Conservation (phyloP, 768 basidiomycete genomes). For the Rhodotorula kratochvilovae region DNA sequence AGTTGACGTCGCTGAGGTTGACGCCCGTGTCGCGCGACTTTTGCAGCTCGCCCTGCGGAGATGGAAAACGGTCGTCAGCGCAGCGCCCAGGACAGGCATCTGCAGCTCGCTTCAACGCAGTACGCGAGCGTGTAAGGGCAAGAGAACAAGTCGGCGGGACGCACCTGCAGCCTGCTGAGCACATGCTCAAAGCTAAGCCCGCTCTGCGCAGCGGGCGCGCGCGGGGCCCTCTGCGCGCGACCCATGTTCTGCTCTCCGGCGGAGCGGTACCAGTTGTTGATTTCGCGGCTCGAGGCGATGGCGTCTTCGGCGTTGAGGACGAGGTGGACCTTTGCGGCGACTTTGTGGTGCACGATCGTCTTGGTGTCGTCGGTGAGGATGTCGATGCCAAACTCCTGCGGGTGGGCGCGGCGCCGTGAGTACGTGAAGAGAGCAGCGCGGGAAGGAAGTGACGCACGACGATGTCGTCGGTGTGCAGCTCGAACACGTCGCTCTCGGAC, state of each 20-base stretch:
- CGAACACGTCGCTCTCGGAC: slow-evolving; percentile 83
- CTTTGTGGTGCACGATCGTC: slow-evolving; percentile 96
- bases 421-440: neutral
- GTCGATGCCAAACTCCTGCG: slow-evolving; percentile 96
- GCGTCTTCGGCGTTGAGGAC: slow-evolving; percentile 82
- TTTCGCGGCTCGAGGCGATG: slow-evolving; percentile 35
- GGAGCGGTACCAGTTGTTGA: slow-evolving; percentile 40
- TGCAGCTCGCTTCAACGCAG: too few species aligned
- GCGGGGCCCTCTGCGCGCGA: neutral
- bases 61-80: neutral
- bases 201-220: slow-evolving; percentile 21
- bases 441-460: slow-evolving; percentile 61
- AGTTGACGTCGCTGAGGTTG: slow-evolving; percentile 71
- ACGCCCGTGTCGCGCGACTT: slow-evolving; percentile 89
- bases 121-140: too few species aligned
- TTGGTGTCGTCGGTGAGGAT: slow-evolving; percentile 98
- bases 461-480: slow-evolving; percentile 90
- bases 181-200: slow-evolving; percentile 91
- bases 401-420: too few species aligned
- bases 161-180: slow-evolving; percentile 68
- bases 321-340: slow-evolving; percentile 87
- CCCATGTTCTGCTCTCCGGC: slow-evolving; percentile 19
- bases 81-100: too few species aligned
- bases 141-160: neutral
- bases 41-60: slow-evolving; percentile 76